phyloP scores from a whole-genome alignment of 1,139 yeast species.

The Geotrichum cucujoidarum region DNA sequence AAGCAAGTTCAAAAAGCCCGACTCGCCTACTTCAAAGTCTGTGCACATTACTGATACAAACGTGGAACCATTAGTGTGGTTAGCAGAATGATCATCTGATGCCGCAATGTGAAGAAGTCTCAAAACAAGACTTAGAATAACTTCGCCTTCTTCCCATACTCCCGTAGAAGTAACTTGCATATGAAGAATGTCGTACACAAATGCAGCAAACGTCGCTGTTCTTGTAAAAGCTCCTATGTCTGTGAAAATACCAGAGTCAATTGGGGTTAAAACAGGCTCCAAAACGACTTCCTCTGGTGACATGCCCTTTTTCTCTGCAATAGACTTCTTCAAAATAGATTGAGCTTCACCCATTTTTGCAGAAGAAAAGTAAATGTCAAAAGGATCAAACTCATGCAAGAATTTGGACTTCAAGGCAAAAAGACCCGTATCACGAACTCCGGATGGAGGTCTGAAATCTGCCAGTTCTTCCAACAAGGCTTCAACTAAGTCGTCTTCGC shows the following conservation, averaged over 20 bases:
- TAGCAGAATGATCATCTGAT: slow-evolving; percentile 32
- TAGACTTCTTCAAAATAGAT: slow-evolving; percentile 47
- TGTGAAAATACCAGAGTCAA: slow-evolving; percentile 33
- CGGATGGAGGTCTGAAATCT: slow-evolving; percentile 57
- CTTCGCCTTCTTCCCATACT: slow-evolving; percentile 32
- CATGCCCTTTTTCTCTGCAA: slow-evolving; percentile 30
- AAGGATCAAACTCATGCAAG: slow-evolving; percentile 62
- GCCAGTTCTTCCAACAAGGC: slow-evolving; percentile 57
- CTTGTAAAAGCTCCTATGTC: slow-evolving; percentile 35
- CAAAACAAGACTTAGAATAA: slow-evolving; percentile 53
- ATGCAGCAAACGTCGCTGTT: slow-evolving; percentile 34
- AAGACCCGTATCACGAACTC: slow-evolving; percentile 60
- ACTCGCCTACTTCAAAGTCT: slow-evolving; percentile 5
- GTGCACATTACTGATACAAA: slow-evolving; percentile 16
- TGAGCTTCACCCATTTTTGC: slow-evolving; percentile 76
- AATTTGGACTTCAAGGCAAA: slow-evolving; percentile 61
- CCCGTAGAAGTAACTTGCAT: not conserved
- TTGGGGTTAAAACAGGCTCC: slow-evolving; percentile 35
- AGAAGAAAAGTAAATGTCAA: slow-evolving; percentile 68
- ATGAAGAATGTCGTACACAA: slow-evolving; percentile 25
- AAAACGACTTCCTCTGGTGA: slow-evolving; percentile 31
- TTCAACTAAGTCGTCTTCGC: slow-evolving; percentile 67
- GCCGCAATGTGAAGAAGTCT: slow-evolving; percentile 64
- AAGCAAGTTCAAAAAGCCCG: slow-evolving; percentile 1
- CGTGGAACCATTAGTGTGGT: not conserved